Evolutionary conservation across 2,329 filamentous ascomycete species (phyloP).

Genomic region (Lachnellula hyalina): DNA sequence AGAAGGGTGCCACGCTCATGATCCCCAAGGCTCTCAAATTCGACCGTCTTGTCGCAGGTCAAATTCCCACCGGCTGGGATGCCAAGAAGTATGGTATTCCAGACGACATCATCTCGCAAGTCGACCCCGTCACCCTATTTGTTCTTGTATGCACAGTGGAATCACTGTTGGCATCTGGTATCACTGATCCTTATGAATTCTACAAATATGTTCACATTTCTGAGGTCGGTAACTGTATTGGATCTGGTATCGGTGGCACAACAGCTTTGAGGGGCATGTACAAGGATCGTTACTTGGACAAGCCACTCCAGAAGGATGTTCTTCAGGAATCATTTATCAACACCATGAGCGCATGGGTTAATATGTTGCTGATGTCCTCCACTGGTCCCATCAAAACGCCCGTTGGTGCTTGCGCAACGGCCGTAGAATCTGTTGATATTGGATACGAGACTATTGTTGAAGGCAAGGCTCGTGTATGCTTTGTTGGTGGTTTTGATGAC

Average conservation of each 20-base stretch:
- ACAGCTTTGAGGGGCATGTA: slow-evolving; percentile 94
- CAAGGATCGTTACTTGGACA: slow-evolving; percentile 94
- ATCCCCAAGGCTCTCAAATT: slow-evolving; percentile 97
- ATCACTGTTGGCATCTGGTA: slow-evolving; percentile 83
- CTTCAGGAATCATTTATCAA: slow-evolving; percentile 99
- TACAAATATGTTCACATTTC: slow-evolving; percentile 99
- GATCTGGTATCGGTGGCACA: slow-evolving; percentile 96
- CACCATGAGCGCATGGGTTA: slow-evolving; percentile 99
- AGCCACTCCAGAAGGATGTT: slow-evolving; percentile 97
- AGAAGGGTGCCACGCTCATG: slow-evolving; percentile 90
- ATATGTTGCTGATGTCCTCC: slow-evolving; percentile 96
- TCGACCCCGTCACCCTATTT: slow-evolving; percentile 93
- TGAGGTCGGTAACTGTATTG: slow-evolving; percentile 95
- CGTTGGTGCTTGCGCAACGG: slow-evolving; percentile 93
- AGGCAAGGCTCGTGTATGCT: slow-evolving; percentile 94
- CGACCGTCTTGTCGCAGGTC: slow-evolving; percentile 93
- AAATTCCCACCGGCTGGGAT: slow-evolving; percentile 96
- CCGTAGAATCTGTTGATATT: slow-evolving; percentile 95
- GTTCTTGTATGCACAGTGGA: slow-evolving; percentile 93
- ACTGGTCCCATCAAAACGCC: slow-evolving; percentile 98
- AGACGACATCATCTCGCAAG: slow-evolving; percentile 95
- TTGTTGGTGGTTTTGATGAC: slow-evolving; percentile 98
- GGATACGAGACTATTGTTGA: slow-evolving; percentile 98
- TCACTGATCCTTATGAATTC: slow-evolving; percentile 98
- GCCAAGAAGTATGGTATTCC: slow-evolving; percentile 94